Conservation (phyloP, 352 stramenopile genomes). For the Globisporangium nagaii region DNA sequence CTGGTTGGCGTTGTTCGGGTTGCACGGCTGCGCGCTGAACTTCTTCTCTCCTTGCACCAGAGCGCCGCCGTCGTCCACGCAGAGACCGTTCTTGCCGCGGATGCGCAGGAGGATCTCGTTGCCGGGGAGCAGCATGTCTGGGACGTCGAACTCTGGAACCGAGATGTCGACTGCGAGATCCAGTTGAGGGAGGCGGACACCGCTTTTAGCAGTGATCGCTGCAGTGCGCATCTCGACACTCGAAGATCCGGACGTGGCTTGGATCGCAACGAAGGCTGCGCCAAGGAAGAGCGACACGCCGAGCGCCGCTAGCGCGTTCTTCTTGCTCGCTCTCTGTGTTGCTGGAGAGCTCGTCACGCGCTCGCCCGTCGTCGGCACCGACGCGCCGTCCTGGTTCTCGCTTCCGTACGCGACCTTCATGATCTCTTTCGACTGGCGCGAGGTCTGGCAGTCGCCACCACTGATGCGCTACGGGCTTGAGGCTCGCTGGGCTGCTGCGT, state of each 20-base stretch:
- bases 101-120: conserved; percentile 6
- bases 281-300: not conserved
- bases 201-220: not conserved
- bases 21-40: conserved; percentile 7
- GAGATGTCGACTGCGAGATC: not conserved
- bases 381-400: not conserved
- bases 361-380: not conserved
- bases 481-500: not conserved
- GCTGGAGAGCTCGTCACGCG: not conserved
- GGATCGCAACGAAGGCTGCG: not conserved
- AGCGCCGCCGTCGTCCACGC: conserved; percentile 13
- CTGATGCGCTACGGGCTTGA: not conserved
- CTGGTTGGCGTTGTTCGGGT: conserved; percentile 5
- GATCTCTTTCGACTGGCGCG: not conserved
- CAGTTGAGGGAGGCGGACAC: not conserved
- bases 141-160: not conserved
- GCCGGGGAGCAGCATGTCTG: not conserved
- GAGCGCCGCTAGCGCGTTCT: not conserved
- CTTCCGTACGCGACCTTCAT: conserved; percentile 1
- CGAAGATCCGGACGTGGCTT: not conserved
- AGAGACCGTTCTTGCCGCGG: conserved; percentile 10
- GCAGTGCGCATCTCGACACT: too few species aligned
- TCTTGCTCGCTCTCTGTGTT: not conserved
- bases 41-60: not conserved
- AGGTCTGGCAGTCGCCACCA: too few species aligned